These are phyloP conservation scores for Penicillium sumatraense DNA, from an alignment of 2,329 filamentous ascomycete genomes.

Conservation along the genomic window DNA sequence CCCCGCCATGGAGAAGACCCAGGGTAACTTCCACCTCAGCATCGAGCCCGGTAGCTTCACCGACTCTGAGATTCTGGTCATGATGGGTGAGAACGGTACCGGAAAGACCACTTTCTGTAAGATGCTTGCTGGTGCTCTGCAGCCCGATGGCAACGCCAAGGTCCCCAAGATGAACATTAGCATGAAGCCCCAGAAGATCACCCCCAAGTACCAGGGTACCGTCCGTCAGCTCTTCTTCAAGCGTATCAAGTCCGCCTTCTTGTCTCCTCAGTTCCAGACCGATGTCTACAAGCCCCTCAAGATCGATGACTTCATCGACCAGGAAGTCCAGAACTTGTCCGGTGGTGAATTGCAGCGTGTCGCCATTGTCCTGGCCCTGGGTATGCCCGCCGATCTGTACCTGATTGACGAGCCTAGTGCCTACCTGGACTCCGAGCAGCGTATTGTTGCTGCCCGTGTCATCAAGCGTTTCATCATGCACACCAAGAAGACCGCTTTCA, in stretches of 20 bases:
- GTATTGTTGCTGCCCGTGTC: constrained; percentile 94
- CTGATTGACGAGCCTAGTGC: constrained; percentile 97
- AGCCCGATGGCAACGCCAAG: constrained; percentile 78
- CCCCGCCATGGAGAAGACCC: constrained; percentile 88
- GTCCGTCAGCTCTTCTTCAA: constrained; percentile 99
- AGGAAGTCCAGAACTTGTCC: constrained; percentile 98
- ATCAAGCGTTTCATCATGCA: constrained; percentile 99
- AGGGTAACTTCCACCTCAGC: constrained; percentile 82
- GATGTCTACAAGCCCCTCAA: constrained; percentile 99
- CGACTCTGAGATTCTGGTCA: constrained; percentile 97
- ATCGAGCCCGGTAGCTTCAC: constrained; percentile 88
- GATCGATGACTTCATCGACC: constrained; percentile 98
- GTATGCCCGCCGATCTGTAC: constrained; percentile 95
- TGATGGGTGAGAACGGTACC: constrained; percentile 99
- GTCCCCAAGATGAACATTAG: constrained; percentile 95
- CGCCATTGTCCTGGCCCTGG: constrained; percentile 94
- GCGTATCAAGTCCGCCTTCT: constrained; percentile 96
- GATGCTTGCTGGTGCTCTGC: constrained; percentile 88
- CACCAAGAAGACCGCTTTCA: constrained; percentile 98
- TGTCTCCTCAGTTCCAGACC: constrained; percentile 98
- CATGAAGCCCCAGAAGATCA: constrained; percentile 99
- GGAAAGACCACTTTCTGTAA: constrained; percentile 99
- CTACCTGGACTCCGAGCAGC: constrained; percentile 98
- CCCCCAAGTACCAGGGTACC: constrained; percentile 95
- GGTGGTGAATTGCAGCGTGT: constrained; percentile 99